Evolutionary conservation across 805 yeast genomes (phyloP).

Genomic region (Barnettozyma botsteinii): DNA sequence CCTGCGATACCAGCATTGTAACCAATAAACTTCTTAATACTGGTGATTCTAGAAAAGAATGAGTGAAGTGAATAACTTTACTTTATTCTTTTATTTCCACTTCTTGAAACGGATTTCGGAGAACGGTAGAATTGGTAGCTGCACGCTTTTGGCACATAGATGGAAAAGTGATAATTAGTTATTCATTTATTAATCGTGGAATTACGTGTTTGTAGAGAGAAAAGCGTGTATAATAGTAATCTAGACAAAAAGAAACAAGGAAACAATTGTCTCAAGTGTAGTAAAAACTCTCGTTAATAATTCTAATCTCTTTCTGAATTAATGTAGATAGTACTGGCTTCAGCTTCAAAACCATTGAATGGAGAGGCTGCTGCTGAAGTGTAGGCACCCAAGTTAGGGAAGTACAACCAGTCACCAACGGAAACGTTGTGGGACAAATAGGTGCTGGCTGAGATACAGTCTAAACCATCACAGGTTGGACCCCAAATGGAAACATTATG

Average conservation of each 20-base stretch:
- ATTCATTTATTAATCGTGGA: background rate
- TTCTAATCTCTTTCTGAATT: constrained; percentile 29
- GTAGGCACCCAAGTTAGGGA: constrained; percentile 83
- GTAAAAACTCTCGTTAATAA: background rate
- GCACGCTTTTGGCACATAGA: background rate
- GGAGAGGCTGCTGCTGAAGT: constrained; percentile 88
- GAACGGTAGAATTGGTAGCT: background rate
- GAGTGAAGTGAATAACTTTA: too few relatives aligned
- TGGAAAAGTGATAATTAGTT: too few relatives aligned
- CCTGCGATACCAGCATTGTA: background rate
- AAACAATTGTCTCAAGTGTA: too few relatives aligned
- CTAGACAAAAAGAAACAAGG: too few relatives aligned
- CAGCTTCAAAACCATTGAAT: constrained; percentile 80
- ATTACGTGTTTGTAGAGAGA: too few relatives aligned
- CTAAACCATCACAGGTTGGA: constrained; percentile 96
- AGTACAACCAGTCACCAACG: constrained; percentile 92
- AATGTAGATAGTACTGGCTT: constrained; percentile 58
- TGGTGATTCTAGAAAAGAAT: too few relatives aligned
- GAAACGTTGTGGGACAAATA: constrained; percentile 52
- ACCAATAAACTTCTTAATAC: too few relatives aligned
- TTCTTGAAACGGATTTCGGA: background rate
- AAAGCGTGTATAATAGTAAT: too few relatives aligned
- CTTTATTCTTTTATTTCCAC: background rate
- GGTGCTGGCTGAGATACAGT: constrained; percentile 58
- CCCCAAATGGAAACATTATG: constrained; percentile 82